Evolutionary conservation across 495 filamentous ascomycete species (phyloP).

Genomic region (Pseudomonodictys pantanalensis): DNA sequence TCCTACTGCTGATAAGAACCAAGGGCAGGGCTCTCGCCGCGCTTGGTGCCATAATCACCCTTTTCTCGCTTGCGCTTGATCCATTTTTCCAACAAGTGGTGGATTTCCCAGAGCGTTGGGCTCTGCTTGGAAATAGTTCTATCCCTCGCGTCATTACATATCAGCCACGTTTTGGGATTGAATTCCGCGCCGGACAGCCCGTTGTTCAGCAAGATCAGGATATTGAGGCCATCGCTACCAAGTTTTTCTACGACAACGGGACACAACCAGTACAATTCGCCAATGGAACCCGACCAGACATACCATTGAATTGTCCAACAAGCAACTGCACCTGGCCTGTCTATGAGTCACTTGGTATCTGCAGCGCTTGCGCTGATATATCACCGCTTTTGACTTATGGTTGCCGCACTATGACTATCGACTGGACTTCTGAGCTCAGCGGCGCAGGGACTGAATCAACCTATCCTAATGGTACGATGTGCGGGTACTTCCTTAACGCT

Average conservation of each 20-base stretch:
- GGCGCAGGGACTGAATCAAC: not conserved
- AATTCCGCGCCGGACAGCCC: not conserved
- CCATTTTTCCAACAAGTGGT: conserved; percentile 18
- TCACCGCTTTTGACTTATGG: not conserved
- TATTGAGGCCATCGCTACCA: not conserved
- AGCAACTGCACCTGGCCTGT: conserved; percentile 8
- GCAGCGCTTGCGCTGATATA: conserved; percentile 3
- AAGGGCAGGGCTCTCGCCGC: not conserved
- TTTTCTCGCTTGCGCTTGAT: conserved; percentile 10
- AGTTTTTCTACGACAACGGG: not conserved
- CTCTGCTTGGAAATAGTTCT: not conserved
- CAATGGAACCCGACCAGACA: not conserved
- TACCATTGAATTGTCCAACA: conserved; percentile 1
- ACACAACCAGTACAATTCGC: not conserved
- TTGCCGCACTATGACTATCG: not conserved
- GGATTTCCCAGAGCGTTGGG: not conserved
- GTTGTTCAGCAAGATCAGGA: not conserved
- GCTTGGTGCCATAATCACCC: not conserved
- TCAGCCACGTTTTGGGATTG: not conserved
- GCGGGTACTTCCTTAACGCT: not conserved
- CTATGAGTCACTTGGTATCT: conserved; percentile 5
- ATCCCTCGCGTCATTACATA: not conserved
- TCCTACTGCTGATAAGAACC: conserved; percentile 5
- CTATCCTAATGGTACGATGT: not conserved
- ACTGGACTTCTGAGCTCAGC: too few relatives aligned